Base-by-base conservation (phyloP, 768 basidiomycete genomes). In the Paxillus rubicundulus region DNA sequence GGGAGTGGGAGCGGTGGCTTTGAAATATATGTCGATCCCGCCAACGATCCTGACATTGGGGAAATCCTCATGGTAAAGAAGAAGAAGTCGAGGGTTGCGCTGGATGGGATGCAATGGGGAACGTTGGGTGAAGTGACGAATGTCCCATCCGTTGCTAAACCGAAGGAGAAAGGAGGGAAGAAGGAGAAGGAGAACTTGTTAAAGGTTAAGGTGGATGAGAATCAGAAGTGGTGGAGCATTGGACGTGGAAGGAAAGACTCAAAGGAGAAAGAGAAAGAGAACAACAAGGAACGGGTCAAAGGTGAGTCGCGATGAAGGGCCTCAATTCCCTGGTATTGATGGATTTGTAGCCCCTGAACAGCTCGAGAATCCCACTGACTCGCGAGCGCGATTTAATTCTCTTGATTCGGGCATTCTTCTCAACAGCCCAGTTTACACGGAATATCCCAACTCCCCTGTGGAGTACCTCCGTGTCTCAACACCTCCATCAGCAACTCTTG, bases 191-290 rank as follows among this genome's bases (percentile, higher is more conserved):
- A 56, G 45, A 55, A 59, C 17, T 40, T 64, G 53, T 61, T 72
- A 50, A 74, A 74, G 61, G 55, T 73, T 49, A 80, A 77, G 66
- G 65, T 54, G 24, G 77, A 77, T 40, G 74, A 77, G 55, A 81
- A 76, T 60, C 76, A 78, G 61, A 87, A 84, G 67, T 92, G 89
- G 88, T 92, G 89, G 90, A 91, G 80, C 56, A 84, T 92, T 53
- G 84, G 87, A 6, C 72, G 87, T 13, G 86, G 86, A 9, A 70
- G 85, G 59, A 89, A 84, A 63, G 88, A 87, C 50, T 82, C 81
- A 16, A 87, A 88, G 65, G 84, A 84, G 61, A 81, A 80, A 68
- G 75, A 71, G 14, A 77, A 77, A 56, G 55, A n/a, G n/a, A n/a
- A n/a, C n/a, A n/a, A 63, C 1, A 69, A 67, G 55, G 74, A 73